Evolutionary conservation across 2,329 filamentous ascomycete species (phyloP), one percentile per base, ranked within the genome.

Genomic region (Alternaria panax): DNA sequence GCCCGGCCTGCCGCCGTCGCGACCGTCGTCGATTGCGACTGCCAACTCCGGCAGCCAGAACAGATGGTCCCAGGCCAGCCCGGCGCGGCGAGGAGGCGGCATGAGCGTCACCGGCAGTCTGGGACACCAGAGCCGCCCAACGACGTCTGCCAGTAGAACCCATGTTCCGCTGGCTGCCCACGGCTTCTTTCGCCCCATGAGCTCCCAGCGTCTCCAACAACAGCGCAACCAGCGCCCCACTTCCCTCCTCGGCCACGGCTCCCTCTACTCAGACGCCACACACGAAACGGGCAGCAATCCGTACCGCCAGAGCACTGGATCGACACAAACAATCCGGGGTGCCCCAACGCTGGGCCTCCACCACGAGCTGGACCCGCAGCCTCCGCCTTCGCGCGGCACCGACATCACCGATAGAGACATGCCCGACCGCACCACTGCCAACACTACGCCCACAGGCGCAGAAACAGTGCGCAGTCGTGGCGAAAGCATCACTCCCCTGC

Each of bases 181-280:
- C 73, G 94, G 92, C 54, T 98, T 99, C 81, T 97, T 96, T 75
- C 90, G 90, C 22, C 95, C 95, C 38, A 96, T 99, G 92, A 98
- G 93, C 80, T 96, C 94, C 24, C 93, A 97, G 77, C 90, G 92
- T 76, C 83, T 98, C 51, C 94, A 98, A 80, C 93, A 93, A 54
- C 95, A 98, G 79, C 86, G 94, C 76, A 88, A 89, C 64, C 87
- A 83, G 67, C 82, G 82, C 46, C 84, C 82, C 36, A 79, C 73
- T 27, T 78, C 75, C 24, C 62, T 76, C 18, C 72, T 77, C 41
- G 77, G 74, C 51, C 73, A 74, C 24, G 63, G 64, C 51, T 75
- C 74, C 27, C 65, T 78, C 34, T 74, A 75, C 54, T 64, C 69
- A 27, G 73, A 75, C 55, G 69, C 70, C 41, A 59, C 69, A 8